phyloP scores from a whole-genome alignment of 2,329 filamentous ascomycete species.

The Fonsecaea pedrosoi region DNA sequence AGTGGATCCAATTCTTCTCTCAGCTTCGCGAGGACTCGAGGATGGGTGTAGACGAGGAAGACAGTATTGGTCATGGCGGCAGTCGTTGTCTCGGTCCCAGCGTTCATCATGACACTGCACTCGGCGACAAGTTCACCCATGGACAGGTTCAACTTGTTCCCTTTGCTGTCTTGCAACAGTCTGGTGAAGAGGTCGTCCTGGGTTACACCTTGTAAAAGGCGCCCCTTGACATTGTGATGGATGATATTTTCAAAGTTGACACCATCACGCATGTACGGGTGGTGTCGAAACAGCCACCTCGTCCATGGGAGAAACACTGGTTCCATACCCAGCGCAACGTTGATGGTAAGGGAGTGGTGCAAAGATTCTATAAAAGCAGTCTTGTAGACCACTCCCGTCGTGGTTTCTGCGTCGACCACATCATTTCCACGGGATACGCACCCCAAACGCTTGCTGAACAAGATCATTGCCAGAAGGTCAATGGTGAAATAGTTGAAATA shows the following conservation, averaged over 20 bases:
- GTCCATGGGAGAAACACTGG: conserved; percentile 33
- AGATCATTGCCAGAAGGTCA: conserved; percentile 27
- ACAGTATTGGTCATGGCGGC: conserved; percentile 34
- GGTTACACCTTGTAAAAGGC: conserved; percentile 18
- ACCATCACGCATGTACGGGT: conserved; percentile 35
- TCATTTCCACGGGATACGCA: conserved; percentile 32
- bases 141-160: conserved; percentile 13
- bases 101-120: conserved; percentile 33
- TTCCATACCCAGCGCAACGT: conserved; percentile 37
- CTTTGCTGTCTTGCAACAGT: conserved; percentile 26
- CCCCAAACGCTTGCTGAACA: conserved; percentile 22
- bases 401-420: conserved; percentile 27
- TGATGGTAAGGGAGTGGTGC: conserved; percentile 34
- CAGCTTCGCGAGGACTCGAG: conserved; percentile 20
- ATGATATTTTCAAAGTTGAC: conserved; percentile 38
- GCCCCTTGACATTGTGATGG: conserved; percentile 36
- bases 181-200: conserved; percentile 31
- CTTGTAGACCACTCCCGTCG: conserved; percentile 32
- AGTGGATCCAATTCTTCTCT: conserved; percentile 30
- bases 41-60: conserved; percentile 29
- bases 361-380: conserved; percentile 36
- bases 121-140: conserved; percentile 32
- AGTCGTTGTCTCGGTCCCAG: conserved; percentile 32
- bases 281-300: conserved; percentile 27
- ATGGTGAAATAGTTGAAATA: conserved; percentile 38